Conservation (phyloP, 805 yeast species). For the Wickerhamomyces kurtzmanii region DNA sequence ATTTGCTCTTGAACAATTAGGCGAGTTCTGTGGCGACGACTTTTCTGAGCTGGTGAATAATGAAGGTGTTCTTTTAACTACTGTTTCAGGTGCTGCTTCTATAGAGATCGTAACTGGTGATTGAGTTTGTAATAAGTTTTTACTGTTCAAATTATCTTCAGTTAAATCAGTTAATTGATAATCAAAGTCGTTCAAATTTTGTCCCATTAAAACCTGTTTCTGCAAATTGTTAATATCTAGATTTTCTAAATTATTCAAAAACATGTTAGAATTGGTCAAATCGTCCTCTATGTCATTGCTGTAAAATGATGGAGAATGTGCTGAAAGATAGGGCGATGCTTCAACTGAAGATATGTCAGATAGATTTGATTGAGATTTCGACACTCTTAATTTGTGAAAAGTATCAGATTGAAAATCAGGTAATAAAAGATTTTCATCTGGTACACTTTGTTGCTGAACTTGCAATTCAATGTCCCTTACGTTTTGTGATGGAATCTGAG, state of each 20-base stretch:
- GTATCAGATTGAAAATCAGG: conserved; percentile 2
- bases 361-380: conserved; percentile 3
- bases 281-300: conserved; percentile 9
- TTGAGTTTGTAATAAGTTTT: conserved; percentile 2
- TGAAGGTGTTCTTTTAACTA: conserved; percentile 42
- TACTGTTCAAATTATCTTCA: conserved; percentile 10
- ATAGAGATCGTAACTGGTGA: conserved; percentile 17
- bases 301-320: conserved; percentile 9
- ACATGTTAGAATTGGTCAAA: not conserved
- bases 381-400: conserved; percentile 9
- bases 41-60: conserved; percentile 38
- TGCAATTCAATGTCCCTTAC: not conserved
- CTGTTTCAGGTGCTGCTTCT: conserved; percentile 27
- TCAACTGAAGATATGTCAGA: conserved; percentile 16
- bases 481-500: not conserved
- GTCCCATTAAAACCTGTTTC: not conserved
- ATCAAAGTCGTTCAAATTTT: conserved; percentile 1
- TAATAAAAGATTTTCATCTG: conserved; percentile 1
- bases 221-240: too few species aligned
- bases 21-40: conserved; percentile 24
- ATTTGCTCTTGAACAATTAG: conserved; percentile 21
- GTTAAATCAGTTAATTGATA: conserved; percentile 8
- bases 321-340: conserved; percentile 14
- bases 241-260: not conserved
- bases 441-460: not conserved